Evolutionary conservation across 768 basidiomycete species (phyloP).

Genomic region (Favolaschia claudopus): DNA sequence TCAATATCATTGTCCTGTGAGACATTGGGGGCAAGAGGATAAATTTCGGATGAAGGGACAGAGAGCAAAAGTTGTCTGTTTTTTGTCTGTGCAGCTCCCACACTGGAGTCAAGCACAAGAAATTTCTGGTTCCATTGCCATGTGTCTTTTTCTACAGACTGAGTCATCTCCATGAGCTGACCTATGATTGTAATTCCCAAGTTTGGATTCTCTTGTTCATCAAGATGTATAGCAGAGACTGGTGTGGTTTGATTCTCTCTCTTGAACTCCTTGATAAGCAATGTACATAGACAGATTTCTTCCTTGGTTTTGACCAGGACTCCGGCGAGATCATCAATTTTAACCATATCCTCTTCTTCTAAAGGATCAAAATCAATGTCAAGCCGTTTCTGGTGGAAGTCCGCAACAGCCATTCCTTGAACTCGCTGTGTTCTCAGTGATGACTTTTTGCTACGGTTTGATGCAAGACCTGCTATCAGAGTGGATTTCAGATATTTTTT

Average conservation of each 20-base stretch:
- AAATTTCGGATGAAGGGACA: not conserved
- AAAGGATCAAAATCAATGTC: slow-evolving; percentile 9
- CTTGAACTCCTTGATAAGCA: not conserved
- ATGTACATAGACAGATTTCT: not conserved
- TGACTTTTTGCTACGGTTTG: slow-evolving; percentile 5
- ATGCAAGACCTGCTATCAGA: slow-evolving; percentile 6
- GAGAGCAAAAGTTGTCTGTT: slow-evolving; percentile 5
- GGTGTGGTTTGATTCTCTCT: not conserved
- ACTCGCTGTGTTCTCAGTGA: slow-evolving; percentile 17
- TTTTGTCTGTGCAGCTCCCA: not conserved
- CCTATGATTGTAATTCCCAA: not conserved
- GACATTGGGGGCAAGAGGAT: not conserved
- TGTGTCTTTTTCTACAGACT: not conserved
- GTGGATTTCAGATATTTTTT: slow-evolving; percentile 20
- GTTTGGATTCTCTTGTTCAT: not conserved
- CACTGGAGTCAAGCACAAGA: not conserved
- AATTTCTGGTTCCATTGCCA: slow-evolving; percentile 5
- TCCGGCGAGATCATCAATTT: slow-evolving; percentile 2
- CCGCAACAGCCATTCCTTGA: slow-evolving; percentile 18
- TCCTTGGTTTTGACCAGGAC: not conserved
- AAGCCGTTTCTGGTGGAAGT: slow-evolving; percentile 4
- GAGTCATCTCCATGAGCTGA: slow-evolving; percentile 10
- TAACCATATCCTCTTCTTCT: not conserved
- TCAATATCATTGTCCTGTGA: not conserved
- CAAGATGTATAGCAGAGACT: not conserved